Evolutionary conservation across 2,329 filamentous ascomycete species (phyloP).

Genomic region (Periconia sp.): DNA sequence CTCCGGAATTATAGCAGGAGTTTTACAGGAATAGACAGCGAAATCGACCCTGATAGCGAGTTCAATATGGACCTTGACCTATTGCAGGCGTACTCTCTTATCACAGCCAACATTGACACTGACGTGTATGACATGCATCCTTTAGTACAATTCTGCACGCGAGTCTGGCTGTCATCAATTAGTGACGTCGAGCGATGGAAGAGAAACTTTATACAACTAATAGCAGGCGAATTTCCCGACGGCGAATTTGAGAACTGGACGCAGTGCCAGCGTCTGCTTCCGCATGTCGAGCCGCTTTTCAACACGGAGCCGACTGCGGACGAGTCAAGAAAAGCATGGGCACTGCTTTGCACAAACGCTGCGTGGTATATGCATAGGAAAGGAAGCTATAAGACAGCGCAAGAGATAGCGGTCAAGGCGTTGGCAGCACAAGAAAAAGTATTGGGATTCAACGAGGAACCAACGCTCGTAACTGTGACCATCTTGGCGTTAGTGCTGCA

Average conservation of each 20-base stretch:
- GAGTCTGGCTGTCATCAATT: slow-evolving; percentile 15
- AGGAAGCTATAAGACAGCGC: slow-evolving; percentile 9
- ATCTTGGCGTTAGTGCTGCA: slow-evolving; percentile 1
- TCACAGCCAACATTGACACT: slow-evolving; percentile 42
- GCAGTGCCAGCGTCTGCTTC: slow-evolving; percentile 19
- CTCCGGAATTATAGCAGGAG: slow-evolving; percentile 22
- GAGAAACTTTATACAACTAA: slow-evolving; percentile 7
- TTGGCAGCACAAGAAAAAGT: slow-evolving; percentile 9
- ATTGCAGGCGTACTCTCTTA: slow-evolving; percentile 22
- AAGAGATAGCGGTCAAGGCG: slow-evolving; percentile 9
- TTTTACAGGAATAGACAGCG: slow-evolving; percentile 1
- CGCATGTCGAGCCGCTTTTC: slow-evolving; percentile 17
- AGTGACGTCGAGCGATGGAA: slow-evolving; percentile 12
- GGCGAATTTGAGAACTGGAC: slow-evolving; percentile 16
- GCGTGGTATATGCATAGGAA: slow-evolving; percentile 11
- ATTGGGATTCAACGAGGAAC: slow-evolving; percentile 8
- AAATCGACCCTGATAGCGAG: slow-evolving; percentile 2
- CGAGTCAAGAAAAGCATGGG: slow-evolving; percentile 13
- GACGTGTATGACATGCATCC: slow-evolving; percentile 17
- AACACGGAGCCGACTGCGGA: slow-evolving; percentile 9
- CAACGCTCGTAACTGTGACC: background rate
- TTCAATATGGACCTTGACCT: slow-evolving; percentile 20
- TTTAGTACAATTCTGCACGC: slow-evolving; percentile 22
- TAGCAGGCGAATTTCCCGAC: slow-evolving; percentile 15
- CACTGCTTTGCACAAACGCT: slow-evolving; percentile 14